These are phyloP conservation scores for Dendryphion nanum DNA, from an alignment of 2,329 filamentous ascomycete genomes.

Conservation along the genomic window DNA sequence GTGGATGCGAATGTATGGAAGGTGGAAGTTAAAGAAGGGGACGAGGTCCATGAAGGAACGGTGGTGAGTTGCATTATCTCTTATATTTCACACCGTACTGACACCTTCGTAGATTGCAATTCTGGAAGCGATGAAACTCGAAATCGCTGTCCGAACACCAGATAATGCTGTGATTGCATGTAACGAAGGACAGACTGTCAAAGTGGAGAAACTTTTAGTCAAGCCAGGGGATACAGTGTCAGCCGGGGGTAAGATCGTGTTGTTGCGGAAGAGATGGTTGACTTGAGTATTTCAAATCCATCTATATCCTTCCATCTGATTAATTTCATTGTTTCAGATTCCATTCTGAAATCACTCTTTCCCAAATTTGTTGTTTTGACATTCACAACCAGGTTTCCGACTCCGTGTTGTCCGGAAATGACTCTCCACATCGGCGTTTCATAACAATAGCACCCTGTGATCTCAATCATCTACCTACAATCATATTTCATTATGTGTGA, in stretches of 20 bases:
- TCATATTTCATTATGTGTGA: no score
- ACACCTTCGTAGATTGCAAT: slow-evolving; percentile 33
- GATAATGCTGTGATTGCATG: slow-evolving; percentile 21
- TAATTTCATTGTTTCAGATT: no score
- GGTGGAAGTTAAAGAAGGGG: slow-evolving; percentile 40
- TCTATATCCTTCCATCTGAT: no score
- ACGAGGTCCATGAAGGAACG: slow-evolving; percentile 32
- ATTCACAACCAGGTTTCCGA: no score
- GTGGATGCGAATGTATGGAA: slow-evolving; percentile 50
- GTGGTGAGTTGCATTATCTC: slow-evolving; percentile 19
- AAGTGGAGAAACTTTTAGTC: slow-evolving; percentile 43
- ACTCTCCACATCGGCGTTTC: no score
- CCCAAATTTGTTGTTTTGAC: no score
- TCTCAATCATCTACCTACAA: no score
- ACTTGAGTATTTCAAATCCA: no score
- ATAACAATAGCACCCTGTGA: no score
- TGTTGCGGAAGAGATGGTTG: slow-evolving; percentile 16
- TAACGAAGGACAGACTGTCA: slow-evolving; percentile 16
- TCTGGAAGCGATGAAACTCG: slow-evolving; percentile 49
- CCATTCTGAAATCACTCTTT: no score
- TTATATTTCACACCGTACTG: no score
- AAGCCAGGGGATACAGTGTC: slow-evolving; percentile 42
- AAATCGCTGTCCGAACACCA: slow-evolving; percentile 45
- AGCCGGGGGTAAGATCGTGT: slow-evolving; percentile 34
- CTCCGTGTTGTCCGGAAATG: no score